Percentiles rank a stretch among this genome's conserved stretches.
phyloP scores from a whole-genome alignment of 2,329 filamentous ascomycete species.

The Fusarium drepaniforme region DNA sequence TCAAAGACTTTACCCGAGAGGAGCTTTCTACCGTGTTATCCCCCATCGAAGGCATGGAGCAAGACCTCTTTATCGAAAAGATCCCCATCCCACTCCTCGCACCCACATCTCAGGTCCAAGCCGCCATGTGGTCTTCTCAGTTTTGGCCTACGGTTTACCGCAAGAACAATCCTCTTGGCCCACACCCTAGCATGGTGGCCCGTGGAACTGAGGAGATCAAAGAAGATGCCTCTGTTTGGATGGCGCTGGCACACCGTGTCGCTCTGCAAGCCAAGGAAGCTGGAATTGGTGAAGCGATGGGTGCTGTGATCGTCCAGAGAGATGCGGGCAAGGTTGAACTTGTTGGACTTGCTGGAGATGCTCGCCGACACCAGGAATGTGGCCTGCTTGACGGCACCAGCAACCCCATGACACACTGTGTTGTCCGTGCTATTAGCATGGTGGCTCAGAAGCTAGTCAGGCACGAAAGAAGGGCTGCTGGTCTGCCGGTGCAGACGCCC shows the following conservation, averaged over 20 bases:
- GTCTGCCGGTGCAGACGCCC: conserved; percentile 49
- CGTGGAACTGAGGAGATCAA: conserved; percentile 78
- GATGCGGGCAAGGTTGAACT: conserved; percentile 64
- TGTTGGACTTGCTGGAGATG: conserved; percentile 82
- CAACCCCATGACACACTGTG: conserved; percentile 84
- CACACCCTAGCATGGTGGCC: conserved; percentile 80
- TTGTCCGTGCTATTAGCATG: conserved; percentile 85
- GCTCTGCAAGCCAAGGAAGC: conserved; percentile 69
- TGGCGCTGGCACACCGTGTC: conserved; percentile 74
- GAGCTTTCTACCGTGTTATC: conserved; percentile 64
- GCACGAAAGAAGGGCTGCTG: conserved; percentile 61
- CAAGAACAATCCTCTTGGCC: conserved; percentile 88
- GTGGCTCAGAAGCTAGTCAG: conserved; percentile 76
- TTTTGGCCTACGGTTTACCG: conserved; percentile 91
- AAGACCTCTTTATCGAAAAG: conserved; percentile 68
- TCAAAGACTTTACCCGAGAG: conserved; percentile 64
- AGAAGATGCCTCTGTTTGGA: conserved; percentile 73
- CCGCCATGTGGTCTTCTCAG: conserved; percentile 77
- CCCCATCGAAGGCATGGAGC: conserved; percentile 62
- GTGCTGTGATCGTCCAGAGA: conserved; percentile 81
- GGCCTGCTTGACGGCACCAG: conserved; percentile 61
- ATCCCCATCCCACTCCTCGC: conserved; percentile 79
- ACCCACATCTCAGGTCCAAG: conserved; percentile 81
- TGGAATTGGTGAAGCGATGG: conserved; percentile 76
- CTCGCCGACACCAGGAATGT: conserved; percentile 72